Evolutionary conservation across 305 asterid genomes (phyloP).

Genomic region (Fraxinus dipetala): DNA sequence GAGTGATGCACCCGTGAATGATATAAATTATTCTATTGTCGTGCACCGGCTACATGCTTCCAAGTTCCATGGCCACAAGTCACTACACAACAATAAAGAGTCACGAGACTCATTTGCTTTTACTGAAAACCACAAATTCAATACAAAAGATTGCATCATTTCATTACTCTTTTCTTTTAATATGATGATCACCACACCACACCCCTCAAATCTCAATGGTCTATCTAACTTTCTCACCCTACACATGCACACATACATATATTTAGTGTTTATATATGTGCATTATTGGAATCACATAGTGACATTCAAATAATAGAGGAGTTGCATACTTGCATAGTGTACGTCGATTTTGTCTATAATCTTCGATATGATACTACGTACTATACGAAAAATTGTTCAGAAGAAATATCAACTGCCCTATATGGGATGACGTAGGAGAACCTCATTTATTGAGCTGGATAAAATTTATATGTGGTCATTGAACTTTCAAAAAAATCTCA

Average conservation of each 20-base stretch:
- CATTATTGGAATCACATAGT: neutral
- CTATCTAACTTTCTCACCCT: neutral
- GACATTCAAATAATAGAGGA: neutral
- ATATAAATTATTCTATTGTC: constrained; percentile 26
- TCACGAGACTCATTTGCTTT: constrained; percentile 52
- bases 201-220: neutral
- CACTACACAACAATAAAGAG: constrained; percentile 52
- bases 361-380: neutral
- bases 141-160: neutral
- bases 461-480: neutral
- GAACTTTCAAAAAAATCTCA: neutral
- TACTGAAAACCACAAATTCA: constrained; percentile 17
- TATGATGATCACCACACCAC: neutral
- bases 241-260: neutral
- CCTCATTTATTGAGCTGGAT: neutral
- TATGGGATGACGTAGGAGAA: neutral
- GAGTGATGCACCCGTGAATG: constrained; percentile 46
- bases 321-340: neutral
- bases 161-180: neutral
- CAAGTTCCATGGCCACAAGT: constrained; percentile 41
- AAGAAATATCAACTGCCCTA: neutral
- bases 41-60: constrained; percentile 18
- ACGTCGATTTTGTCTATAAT: neutral
- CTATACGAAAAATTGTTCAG: neutral
- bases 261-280: neutral